Evolutionary conservation across 2,329 filamentous ascomycete genomes (phyloP).

Genomic region (Ascochyta lentis): DNA sequence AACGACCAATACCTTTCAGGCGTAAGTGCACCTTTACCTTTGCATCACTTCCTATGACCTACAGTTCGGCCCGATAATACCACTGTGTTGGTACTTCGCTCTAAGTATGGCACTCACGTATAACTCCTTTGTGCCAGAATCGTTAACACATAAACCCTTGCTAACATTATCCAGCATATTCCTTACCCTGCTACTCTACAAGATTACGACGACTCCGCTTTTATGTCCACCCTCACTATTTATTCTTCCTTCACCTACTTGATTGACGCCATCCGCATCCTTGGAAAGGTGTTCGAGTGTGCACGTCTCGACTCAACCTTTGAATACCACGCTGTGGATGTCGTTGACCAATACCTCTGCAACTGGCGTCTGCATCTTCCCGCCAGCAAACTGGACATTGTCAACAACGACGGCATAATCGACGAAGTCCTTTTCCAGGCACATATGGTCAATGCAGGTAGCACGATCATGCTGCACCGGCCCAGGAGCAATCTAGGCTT

Average conservation of each 20-base stretch:
- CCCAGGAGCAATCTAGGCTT: slow-evolving; percentile 49
- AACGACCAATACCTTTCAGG: slow-evolving; percentile 69
- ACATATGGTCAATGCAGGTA: slow-evolving; percentile 70
- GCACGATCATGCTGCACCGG: slow-evolving; percentile 54
- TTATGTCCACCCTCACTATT: slow-evolving; percentile 69
- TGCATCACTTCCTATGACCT: slow-evolving; percentile 18
- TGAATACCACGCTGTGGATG: slow-evolving; percentile 57
- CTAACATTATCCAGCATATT: slow-evolving; percentile 38
- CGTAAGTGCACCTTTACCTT: slow-evolving; percentile 34
- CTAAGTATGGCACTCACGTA: too few species aligned
- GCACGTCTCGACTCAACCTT: slow-evolving; percentile 42
- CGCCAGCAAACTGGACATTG: slow-evolving; percentile 71
- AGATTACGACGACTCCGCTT: slow-evolving; percentile 78
- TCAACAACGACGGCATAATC: slow-evolving; percentile 68
- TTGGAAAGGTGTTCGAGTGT: slow-evolving; percentile 74
- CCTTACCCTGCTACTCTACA: slow-evolving; percentile 61
- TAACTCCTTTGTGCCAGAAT: too few species aligned
- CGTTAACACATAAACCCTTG: neutral
- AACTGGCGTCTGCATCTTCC: slow-evolving; percentile 86
- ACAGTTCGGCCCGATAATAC: slow-evolving; percentile 2
- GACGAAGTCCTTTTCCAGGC: slow-evolving; percentile 95
- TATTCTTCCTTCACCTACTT: slow-evolving; percentile 89
- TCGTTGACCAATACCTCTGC: slow-evolving; percentile 66
- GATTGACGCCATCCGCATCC: slow-evolving; percentile 78
- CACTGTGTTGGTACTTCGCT: neutral